Evolutionary conservation across 139 green algal species (phyloP).

Genomic region (Auxenochlorella pyrenoidosa): DNA sequence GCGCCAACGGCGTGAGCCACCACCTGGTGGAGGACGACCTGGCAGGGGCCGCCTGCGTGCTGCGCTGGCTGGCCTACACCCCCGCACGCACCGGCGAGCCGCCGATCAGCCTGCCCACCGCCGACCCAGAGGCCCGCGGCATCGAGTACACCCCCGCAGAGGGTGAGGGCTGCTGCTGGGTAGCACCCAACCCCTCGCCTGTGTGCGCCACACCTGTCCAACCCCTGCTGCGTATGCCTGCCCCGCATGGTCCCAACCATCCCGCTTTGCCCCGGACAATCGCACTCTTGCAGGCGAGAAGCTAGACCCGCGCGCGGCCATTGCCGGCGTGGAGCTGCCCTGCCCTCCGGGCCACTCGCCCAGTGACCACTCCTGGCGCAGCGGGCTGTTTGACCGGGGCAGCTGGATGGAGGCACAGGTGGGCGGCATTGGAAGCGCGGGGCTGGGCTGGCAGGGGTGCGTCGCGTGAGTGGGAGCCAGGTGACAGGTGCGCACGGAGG

Average conservation of each 20-base stretch:
- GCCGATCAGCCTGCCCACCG: conserved; percentile 63
- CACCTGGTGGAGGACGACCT: conserved; percentile 95
- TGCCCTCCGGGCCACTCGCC: neutral
- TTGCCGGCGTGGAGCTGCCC: conserved; percentile 62
- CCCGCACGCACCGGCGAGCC: conserved; percentile 66
- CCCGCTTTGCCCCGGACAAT: no score
- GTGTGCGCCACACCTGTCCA: no score
- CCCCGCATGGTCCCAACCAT: no score
- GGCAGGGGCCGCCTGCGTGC: conserved; percentile 62
- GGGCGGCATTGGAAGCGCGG: neutral
- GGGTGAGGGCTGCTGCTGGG: conserved; percentile 14
- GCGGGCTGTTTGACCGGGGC: conserved; percentile 90
- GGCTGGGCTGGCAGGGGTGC: neutral
- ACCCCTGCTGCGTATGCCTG: no score
- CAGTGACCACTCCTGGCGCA: conserved; percentile 58
- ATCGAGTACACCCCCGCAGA: conserved; percentile 73
- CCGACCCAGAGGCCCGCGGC: conserved; percentile 70
- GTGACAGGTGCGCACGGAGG: no score
- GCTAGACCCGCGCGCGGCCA: conserved; percentile 84
- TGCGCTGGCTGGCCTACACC: conserved; percentile 82
- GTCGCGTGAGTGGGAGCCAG: no score
- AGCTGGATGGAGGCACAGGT: conserved; percentile 87
- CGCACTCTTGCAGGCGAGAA: conserved; percentile 72
- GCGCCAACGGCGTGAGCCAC: conserved; percentile 94
- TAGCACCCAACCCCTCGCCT: no score